Evolutionary conservation across 2,329 filamentous ascomycete genomes (phyloP).

Genomic region (Cadophora gregata): DNA sequence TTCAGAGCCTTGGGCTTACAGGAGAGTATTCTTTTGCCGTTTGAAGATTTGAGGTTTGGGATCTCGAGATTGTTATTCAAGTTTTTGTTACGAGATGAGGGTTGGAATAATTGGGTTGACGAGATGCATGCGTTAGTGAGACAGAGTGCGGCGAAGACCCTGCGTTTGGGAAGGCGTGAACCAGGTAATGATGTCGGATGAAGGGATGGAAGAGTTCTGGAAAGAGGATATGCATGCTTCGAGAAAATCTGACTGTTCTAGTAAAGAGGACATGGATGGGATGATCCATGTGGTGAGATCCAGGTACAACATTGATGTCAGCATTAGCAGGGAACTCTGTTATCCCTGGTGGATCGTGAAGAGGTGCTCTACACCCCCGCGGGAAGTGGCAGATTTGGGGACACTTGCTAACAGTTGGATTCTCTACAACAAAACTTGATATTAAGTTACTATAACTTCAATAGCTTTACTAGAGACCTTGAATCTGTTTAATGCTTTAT

Average conservation of each 20-base stretch:
- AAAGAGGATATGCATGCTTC: constrained; percentile 1
- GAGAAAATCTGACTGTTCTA: background rate
- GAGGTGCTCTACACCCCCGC: too few species aligned
- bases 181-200: background rate
- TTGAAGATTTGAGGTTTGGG: background rate
- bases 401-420: too few species aligned
- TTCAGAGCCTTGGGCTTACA: background rate
- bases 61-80: background rate
- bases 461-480: too few species aligned
- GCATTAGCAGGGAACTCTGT: background rate
- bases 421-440: too few species aligned
- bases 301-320: background rate
- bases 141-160: background rate
- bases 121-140: background rate
- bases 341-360: background rate
- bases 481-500: too few species aligned
- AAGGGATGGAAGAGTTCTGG: background rate
- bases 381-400: too few species aligned
- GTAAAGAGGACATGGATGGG: background rate
- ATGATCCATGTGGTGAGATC: background rate
- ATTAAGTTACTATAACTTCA: too few species aligned
- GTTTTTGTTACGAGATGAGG: background rate
- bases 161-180: background rate
- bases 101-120: background rate
- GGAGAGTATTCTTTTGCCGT: background rate